Evolutionary conservation across 192 early-diverging fungal species (phyloP), one percentile per base, ranked within the genome.

Genomic region (Thamnidium elegans): DNA sequence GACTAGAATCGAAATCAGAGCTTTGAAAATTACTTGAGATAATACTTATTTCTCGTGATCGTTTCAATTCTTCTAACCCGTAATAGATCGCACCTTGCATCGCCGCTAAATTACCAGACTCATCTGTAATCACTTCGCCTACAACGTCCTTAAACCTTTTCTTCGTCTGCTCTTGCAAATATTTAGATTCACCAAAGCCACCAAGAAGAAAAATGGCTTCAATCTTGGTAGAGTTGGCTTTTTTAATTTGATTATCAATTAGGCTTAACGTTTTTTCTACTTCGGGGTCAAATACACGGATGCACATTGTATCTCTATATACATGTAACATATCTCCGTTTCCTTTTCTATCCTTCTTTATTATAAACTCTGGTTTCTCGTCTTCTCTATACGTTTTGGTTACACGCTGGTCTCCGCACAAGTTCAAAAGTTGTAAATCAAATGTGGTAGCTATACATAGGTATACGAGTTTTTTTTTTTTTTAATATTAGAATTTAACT

Each of bases 181-280:
- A 58, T 19, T 30, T 30, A 15, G 55, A 58, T 42, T 42, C 19
- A 4, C 55, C 55, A 13, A 58, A 58, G 10, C 55, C 55, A 20
- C 55, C 55, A 42, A 58, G 55, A 19, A 58, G 34, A 9, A 58
- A 58, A 7, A 32, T 58, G 4, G 31, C 20, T 43, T 9, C 10
- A 17, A 58, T 58, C 3, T 26, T 26, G 4, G 31, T 5, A 21
- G 8, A 42, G 4, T 58, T 58, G 0, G 55, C 31, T 43, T 32
- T 19, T 21, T 17, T 32, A 9, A 58, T 42, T 10, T 58, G 55
- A 11, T 3, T 21, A 10, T 34, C 36, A 3, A 58, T 10, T 17
- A 42, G n/a, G 8, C 19, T 42, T 5, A 58, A 10, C 4, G 55
- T 58, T 15, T 58, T 19, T 11, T 23, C 36, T 20, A 58, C 55